Evolutionary conservation across 441 rosid genomes (phyloP).

Genomic region (Populus hybrid): DNA sequence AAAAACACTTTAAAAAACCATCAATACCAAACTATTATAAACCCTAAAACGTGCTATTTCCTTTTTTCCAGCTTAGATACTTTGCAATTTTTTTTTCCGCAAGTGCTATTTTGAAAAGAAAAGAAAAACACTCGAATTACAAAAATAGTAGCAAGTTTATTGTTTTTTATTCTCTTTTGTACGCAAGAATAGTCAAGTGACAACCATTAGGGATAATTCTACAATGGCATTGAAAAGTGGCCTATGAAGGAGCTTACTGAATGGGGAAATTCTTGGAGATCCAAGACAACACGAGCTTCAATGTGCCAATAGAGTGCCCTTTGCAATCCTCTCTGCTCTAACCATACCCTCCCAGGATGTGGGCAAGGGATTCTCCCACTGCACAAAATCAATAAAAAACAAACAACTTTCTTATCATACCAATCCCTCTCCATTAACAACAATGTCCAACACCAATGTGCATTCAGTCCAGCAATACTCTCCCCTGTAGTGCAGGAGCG

Average conservation of each 20-base stretch:
- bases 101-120: too few species aligned
- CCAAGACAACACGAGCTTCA: constrained; percentile 97
- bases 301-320: constrained; percentile 95
- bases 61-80: too few species aligned
- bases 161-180: background rate
- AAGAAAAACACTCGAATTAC: background rate
- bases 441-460: background rate
- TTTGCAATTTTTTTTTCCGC: too few species aligned
- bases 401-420: background rate
- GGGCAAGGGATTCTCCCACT: constrained; percentile 96
- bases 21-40: too few species aligned
- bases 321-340: constrained; percentile 96
- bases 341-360: constrained; percentile 89
- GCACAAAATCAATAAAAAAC: background rate
- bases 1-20: too few species aligned
- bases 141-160: background rate
- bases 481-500: background rate
- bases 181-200: background rate
- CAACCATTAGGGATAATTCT: background rate
- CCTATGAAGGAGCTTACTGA: constrained; percentile 38
- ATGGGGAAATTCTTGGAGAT: constrained; percentile 69
- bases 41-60: too few species aligned
- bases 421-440: background rate
- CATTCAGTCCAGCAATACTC: background rate
- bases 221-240: background rate